Evolutionary conservation across 345 rosid species (phyloP).

Genomic region (Viola odorata): DNA sequence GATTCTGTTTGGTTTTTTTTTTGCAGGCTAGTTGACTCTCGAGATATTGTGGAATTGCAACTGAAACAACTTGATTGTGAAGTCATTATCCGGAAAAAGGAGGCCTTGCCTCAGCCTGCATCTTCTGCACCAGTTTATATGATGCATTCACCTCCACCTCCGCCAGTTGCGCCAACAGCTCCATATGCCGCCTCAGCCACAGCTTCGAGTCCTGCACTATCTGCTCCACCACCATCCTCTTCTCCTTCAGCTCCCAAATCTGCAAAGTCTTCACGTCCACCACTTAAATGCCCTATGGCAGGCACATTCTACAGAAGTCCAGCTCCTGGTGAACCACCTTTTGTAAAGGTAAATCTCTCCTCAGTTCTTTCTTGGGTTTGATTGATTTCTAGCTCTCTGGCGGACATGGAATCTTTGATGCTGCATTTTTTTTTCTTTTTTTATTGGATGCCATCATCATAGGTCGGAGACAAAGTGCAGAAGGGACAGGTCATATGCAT

Average conservation of each 20-base stretch:
- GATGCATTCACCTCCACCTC: slow-evolving; percentile 50
- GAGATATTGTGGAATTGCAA: slow-evolving; percentile 81
- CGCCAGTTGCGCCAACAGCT: slow-evolving; percentile 29
- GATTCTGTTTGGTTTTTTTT: slow-evolving; percentile 4
- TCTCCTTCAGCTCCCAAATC: slow-evolving; percentile 41
- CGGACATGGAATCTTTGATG: slow-evolving; percentile 1
- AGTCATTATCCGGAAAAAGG: slow-evolving; percentile 70
- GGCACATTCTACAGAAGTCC: slow-evolving; percentile 84
- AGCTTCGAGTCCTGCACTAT: slow-evolving; percentile 36
- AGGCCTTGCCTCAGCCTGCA: slow-evolving; percentile 66
- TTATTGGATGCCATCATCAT: slow-evolving; percentile 1
- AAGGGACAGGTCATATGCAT: slow-evolving; percentile 87
- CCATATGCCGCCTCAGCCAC: slow-evolving; percentile 37
- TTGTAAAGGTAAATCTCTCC: slow-evolving; percentile 56
- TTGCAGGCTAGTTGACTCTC: slow-evolving; percentile 83
- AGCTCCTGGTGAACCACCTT: slow-evolving; percentile 70
- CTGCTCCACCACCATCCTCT: slow-evolving; percentile 41
- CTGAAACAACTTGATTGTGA: slow-evolving; percentile 85
- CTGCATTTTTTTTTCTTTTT: not conserved
- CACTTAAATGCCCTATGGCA: slow-evolving; percentile 85
- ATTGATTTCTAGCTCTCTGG: not conserved
- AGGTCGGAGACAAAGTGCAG: slow-evolving; percentile 96
- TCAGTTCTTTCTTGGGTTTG: slow-evolving; percentile 9
- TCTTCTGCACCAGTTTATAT: slow-evolving; percentile 45
- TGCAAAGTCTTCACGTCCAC: slow-evolving; percentile 55